Conservation (phyloP, 257 asterid species). For the Nicotiana paniculata region DNA sequence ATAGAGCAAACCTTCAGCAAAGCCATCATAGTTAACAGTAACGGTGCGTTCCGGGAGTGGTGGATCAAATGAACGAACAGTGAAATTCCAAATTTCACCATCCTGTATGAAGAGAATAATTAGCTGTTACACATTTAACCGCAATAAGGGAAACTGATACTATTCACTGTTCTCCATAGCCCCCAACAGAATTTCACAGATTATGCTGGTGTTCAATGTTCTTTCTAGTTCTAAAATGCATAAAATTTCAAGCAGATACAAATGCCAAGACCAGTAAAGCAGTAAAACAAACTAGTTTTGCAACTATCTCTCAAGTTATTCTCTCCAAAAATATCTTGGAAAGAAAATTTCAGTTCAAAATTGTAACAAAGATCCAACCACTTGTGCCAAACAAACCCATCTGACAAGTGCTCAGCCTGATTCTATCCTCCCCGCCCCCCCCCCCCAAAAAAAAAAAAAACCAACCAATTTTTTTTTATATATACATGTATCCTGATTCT, state of each 20-base stretch:
- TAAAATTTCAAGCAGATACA: not conserved
- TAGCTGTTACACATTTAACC: conserved; percentile 1
- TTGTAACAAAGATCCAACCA: not conserved
- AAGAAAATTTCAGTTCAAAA: not conserved
- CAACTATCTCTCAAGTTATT: not conserved
- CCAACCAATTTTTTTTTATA: no score
- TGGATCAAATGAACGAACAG: conserved; percentile 79
- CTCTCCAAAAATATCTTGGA: not conserved
- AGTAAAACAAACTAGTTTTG: not conserved
- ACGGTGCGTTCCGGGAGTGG: conserved; percentile 75
- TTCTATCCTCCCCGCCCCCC: not conserved
- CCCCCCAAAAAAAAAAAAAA: not conserved
- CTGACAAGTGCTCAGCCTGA: not conserved
- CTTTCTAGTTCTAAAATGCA: not conserved
- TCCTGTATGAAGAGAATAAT: conserved; percentile 49
- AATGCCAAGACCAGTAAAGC: not conserved
- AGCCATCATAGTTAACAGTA: conserved; percentile 81
- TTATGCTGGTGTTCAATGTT: not conserved
- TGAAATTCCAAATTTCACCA: conserved; percentile 97
- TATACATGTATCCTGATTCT: not conserved
- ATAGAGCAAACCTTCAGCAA: conserved; percentile 75
- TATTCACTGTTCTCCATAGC: not conserved
- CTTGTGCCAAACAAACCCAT: no score
- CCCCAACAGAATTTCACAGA: not conserved
- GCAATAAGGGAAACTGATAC: not conserved